Percentiles rank a stretch among this genome's conserved stretches.
phyloP scores from a whole-genome alignment of 345 rosid genomes.

The Eucalyptus sp. region DNA sequence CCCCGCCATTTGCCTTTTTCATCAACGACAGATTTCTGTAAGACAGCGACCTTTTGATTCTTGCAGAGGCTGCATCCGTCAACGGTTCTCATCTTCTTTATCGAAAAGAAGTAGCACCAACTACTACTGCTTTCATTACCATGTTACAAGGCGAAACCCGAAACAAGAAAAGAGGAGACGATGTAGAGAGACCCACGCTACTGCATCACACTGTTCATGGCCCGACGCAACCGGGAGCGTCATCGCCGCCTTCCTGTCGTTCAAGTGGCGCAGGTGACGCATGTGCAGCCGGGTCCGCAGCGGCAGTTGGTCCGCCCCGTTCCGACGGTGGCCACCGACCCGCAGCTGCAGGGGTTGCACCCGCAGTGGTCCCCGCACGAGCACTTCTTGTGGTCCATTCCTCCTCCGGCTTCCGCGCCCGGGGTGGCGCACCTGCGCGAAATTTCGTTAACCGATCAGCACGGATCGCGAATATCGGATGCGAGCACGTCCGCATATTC shows the following conservation, averaged over 20 bases:
- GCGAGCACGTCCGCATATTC: background rate
- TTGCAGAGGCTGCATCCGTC: background rate
- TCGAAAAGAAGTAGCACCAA: background rate
- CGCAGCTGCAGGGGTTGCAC: constrained; percentile 58
- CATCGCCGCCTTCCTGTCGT: background rate
- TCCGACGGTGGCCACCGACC: background rate
- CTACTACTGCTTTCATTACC: background rate
- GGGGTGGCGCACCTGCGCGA: constrained; percentile 16
- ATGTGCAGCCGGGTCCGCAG: constrained; percentile 28
- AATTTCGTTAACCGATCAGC: too few species aligned
- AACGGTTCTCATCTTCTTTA: background rate
- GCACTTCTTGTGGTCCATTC: constrained; percentile 23
- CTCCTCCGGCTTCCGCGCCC: constrained; percentile 1
- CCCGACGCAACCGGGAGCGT: background rate
- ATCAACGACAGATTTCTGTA: background rate
- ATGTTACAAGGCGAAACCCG: background rate
- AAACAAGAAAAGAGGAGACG: background rate
- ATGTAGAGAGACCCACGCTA: background rate
- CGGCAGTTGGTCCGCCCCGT: constrained; percentile 14
- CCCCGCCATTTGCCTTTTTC: background rate
- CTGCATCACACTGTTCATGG: background rate
- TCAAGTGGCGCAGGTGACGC: constrained; percentile 17
- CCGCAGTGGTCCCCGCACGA: constrained; percentile 50
- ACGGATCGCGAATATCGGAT: background rate
- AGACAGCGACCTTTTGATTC: background rate